Evolutionary conservation across 208 protist species (phyloP).

Genomic region (Crithidia sp.): DNA sequence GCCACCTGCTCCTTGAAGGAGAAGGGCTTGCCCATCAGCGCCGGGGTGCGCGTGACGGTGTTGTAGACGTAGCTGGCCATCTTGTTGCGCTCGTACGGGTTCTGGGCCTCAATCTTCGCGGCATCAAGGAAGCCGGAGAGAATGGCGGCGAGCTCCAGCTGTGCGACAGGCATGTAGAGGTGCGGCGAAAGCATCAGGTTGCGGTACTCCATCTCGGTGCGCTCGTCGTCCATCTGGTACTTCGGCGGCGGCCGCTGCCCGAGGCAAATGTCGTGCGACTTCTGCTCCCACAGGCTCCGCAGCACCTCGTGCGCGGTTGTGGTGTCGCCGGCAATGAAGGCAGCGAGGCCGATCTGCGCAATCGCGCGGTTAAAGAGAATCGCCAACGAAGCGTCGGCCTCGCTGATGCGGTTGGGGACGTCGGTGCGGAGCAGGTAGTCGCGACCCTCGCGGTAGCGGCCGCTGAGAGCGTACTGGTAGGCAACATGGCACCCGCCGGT

Average conservation of each 20-base stretch:
- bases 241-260: conserved; percentile 59
- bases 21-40: conserved; percentile 66
- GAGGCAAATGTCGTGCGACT: conserved; percentile 64
- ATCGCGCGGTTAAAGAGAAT: conserved; percentile 83
- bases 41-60: conserved; percentile 48
- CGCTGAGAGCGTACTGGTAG: conserved; percentile 81
- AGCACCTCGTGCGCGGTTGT: conserved; percentile 68
- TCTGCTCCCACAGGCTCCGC: conserved; percentile 57
- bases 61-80: conserved; percentile 78
- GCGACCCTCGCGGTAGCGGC: conserved; percentile 74
- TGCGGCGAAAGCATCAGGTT: conserved; percentile 58
- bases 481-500: conserved; percentile 59
- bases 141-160: conserved; percentile 78
- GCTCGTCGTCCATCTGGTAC: conserved; percentile 39
- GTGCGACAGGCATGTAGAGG: conserved; percentile 67
- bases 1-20: conserved; percentile 69
- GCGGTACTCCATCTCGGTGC: conserved; percentile 62
- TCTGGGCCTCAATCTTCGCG: conserved; percentile 76
- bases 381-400: conserved; percentile 35
- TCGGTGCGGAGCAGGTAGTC: conserved; percentile 78
- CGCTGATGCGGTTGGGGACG: conserved; percentile 40
- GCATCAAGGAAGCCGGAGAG: conserved; percentile 81
- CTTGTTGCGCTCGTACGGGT: conserved; percentile 76
- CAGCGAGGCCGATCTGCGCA: conserved; percentile 80
- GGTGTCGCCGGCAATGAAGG: conserved; percentile 76